Base-by-base conservation (phyloP, 2,329 filamentous ascomycete genomes). In the Colletotrichum sp. region DNA sequence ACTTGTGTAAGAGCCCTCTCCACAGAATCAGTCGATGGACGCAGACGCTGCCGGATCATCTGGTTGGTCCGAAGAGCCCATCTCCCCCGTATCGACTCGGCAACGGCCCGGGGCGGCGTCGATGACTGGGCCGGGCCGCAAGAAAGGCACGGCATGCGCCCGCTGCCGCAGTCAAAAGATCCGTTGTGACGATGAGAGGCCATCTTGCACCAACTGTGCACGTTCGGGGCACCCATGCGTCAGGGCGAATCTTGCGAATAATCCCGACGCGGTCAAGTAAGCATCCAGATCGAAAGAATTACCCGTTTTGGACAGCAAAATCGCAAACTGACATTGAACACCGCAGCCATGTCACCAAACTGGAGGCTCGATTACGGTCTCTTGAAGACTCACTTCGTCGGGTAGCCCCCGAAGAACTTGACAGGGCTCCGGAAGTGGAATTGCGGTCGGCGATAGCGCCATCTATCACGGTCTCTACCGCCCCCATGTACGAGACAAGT, bases 81-180 rank as follows among this genome's bases (percentile, higher is more conserved):
- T 48, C 36, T 48, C 63, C 16, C 63, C 63, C 16, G 36, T 30
- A 28, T 48, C 63, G 16, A 48, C 34, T 13, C 63, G 63, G 63
- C 63, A 48, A 66, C 63, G 25, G 36, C 2, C 63, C 63, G 36
- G 63, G 2, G 32, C 25, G 63, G 48, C 63, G 15, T 27, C 36
- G 25, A 66, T 66, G 63, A 48, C 63, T 8, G 63, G 34, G 13
- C 63, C 63, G n/a, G 63, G 63, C 63, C 63, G 63, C 63, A 66
- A 80, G 76, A 83, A 83, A 68, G 82, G 82, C 8, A 83, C 82
- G 9, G 82, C 82, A 55, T 83, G 82, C 69, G 78, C 80, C 57
- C 79, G 82, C 25, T 83, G 82, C 68, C 80, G 82, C 8, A 82
- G 79, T 19, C 81, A 83, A 76, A 83, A 83, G 77, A 83, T 82